A percentile compares a stretch with the other conserved stretches of the same genome.
Conservation (phyloP, 2,329 filamentous ascomycete species). For the Ilyonectria robusta region DNA sequence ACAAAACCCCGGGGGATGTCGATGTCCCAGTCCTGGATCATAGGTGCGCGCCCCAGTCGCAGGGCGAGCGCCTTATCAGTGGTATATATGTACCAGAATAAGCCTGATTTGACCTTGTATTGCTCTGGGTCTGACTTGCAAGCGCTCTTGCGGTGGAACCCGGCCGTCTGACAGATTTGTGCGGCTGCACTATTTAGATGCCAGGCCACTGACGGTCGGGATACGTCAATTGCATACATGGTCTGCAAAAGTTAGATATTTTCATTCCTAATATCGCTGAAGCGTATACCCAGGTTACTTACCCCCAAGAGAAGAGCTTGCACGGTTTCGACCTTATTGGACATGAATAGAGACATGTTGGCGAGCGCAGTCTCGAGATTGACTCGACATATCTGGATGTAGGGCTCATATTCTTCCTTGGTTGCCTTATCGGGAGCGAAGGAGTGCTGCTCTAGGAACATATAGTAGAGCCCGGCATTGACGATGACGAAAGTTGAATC, state of each 20-base stretch:
- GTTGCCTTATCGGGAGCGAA: slow-evolving; percentile 51
- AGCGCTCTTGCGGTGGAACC: slow-evolving; percentile 67
- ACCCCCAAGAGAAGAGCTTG: slow-evolving; percentile 73
- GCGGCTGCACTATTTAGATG: slow-evolving; percentile 72
- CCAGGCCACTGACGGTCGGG: slow-evolving; percentile 75
- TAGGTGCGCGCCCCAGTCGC: slow-evolving; percentile 70
- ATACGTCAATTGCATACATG: slow-evolving; percentile 73
- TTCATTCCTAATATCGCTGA: neutral
- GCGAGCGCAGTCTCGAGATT: slow-evolving; percentile 66
- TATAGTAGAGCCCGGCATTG: slow-evolving; percentile 64
- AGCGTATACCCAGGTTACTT: slow-evolving; percentile 41
- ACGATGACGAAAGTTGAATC: slow-evolving; percentile 66
- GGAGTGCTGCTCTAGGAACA: slow-evolving; percentile 63
- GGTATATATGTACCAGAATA: slow-evolving; percentile 68
- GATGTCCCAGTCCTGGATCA: slow-evolving; percentile 73
- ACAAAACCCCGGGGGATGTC: slow-evolving; percentile 61
- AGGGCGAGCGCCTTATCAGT: slow-evolving; percentile 72
- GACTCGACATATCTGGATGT: slow-evolving; percentile 59
- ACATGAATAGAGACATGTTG: slow-evolving; percentile 69
- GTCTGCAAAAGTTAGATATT: slow-evolving; percentile 56
- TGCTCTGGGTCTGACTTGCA: slow-evolving; percentile 52
- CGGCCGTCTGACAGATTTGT: slow-evolving; percentile 73
- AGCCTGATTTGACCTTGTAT: slow-evolving; percentile 55
- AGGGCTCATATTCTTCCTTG: slow-evolving; percentile 55
- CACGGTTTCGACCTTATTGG: slow-evolving; percentile 67